phyloP scores from a whole-genome alignment of 1,284 basidiomycete species.

The Thecaphora thlaspeos region DNA sequence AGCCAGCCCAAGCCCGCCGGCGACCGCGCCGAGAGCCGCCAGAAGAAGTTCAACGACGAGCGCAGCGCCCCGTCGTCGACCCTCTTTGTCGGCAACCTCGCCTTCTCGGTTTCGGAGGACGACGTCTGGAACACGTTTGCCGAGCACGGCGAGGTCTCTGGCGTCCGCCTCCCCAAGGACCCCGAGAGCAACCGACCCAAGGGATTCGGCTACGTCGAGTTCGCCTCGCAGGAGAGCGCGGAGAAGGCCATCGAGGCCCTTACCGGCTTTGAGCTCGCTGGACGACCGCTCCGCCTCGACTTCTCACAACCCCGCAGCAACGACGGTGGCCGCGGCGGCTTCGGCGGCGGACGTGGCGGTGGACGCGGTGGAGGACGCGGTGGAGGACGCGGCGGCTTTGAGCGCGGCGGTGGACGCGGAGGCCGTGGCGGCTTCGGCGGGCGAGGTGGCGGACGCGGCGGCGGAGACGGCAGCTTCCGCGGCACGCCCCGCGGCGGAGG shows the following conservation, averaged over 20 bases:
- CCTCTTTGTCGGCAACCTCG: slow-evolving; percentile 84
- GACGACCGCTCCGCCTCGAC: slow-evolving; percentile 79
- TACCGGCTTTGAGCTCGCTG: slow-evolving; percentile 76
- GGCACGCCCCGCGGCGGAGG: slow-evolving; percentile 59
- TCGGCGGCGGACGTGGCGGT: slow-evolving; percentile 61
- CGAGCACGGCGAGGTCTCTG: slow-evolving; percentile 84
- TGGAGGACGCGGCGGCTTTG: slow-evolving; percentile 59
- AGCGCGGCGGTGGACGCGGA: slow-evolving; percentile 8
- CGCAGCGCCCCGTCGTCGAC: slow-evolving; percentile 77
- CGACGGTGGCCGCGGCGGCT: slow-evolving; percentile 63
- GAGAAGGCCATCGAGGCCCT: slow-evolving; percentile 73
- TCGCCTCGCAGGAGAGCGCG: slow-evolving; percentile 75
- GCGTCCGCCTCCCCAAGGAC: slow-evolving; percentile 88
- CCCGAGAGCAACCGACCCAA: slow-evolving; percentile 85
- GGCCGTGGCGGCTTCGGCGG: slow-evolving; percentile 64
- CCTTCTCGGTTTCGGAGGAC: slow-evolving; percentile 76
- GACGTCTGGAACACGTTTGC: slow-evolving; percentile 86
- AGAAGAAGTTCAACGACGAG: slow-evolving; percentile 67
- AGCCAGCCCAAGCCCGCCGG: slow-evolving; percentile 64
- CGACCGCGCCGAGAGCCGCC: slow-evolving; percentile 70
- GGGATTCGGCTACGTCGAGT: slow-evolving; percentile 97
- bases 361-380: slow-evolving; percentile 61
- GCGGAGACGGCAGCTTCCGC: slow-evolving; percentile 61
- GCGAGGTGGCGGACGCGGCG: slow-evolving; percentile 64
- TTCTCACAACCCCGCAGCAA: slow-evolving; percentile 75